Base-by-base conservation (phyloP, 2,329 filamentous ascomycete species). In the Tolypocladium endophyticum region DNA sequence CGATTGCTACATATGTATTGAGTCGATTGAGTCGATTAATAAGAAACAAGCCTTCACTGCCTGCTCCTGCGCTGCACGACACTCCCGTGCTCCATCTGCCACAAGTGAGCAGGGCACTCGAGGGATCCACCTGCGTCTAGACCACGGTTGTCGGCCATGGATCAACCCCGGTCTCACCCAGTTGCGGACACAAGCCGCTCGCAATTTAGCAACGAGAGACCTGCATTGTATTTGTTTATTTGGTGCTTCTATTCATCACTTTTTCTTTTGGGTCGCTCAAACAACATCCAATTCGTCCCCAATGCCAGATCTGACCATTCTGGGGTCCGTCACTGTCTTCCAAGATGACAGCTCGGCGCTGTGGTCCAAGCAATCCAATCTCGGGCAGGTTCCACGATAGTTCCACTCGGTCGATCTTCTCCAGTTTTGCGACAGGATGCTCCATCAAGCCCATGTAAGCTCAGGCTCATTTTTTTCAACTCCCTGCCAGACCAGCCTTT, bases 381-480 rank as follows among this genome's bases (percentile, higher is more conserved):
- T 28, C 18, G 18, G 25, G 25, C 28, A 4, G 18, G 47, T 20
- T 52, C 28, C 47, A 52, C 28, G 28, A 33, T 18, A 52, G 43
- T 41, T 50, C 55, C 41, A 36, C 55, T 25, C 36, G 14, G 68
- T 63, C 67, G 69, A 72, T 72, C 69, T 67, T 69, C 64, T 71
- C 69, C 67, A 65, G 63, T 66, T 68, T 61, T 7, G 47, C 47
- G 14, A 9, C 25, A 18, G 33, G 30, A 53, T 35, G 50, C 18
- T 23, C 30, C 18, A 9, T 35, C 33, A 3, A 53, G 30, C 14
- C 30, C 14, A 20, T n/a, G 28, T 9, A 52, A 20, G n/a, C 30
- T 6, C 50, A 52, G 1, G 18, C 11, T 33, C 20, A 33, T 30
- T n/a, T 20, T 4, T 16, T 28, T 35, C 8, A 5, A 3, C 14